These are phyloP conservation scores for Encephalitozoon intestinalis DNA, from an alignment of 371 early-diverging fungal species.

Conservation along the genomic window DNA sequence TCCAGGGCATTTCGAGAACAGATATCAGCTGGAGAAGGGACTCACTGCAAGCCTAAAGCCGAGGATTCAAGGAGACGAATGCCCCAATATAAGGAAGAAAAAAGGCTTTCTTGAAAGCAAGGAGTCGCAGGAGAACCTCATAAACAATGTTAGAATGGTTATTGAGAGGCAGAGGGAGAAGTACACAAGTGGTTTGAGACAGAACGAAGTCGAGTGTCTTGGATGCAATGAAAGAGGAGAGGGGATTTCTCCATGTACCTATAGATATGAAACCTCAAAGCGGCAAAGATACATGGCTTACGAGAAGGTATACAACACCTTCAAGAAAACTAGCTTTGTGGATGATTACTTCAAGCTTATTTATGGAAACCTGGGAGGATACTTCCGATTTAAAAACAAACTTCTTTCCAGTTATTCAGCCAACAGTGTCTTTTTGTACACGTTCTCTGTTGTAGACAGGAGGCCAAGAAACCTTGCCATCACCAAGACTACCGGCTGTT, in stretches of 20 bases:
- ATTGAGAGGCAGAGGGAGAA: neutral
- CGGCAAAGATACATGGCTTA: neutral
- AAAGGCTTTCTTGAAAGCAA: neutral
- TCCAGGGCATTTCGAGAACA: neutral
- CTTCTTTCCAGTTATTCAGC: slow-evolving; percentile 36
- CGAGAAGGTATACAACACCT: slow-evolving; percentile 2
- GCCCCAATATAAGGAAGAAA: neutral
- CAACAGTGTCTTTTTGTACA: slow-evolving; percentile 35
- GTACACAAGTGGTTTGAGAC: neutral
- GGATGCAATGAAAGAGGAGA: neutral
- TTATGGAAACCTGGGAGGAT: neutral
- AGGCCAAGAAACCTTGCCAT: slow-evolving; percentile 32
- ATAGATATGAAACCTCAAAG: neutral
- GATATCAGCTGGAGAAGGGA: neutral
- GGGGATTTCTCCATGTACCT: neutral
- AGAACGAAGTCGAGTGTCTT: neutral
- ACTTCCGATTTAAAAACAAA: slow-evolving; percentile 14
- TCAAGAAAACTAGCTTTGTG: neutral
- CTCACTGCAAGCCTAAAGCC: neutral
- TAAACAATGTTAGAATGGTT: neutral
- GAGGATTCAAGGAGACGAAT: neutral
- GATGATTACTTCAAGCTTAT: neutral
- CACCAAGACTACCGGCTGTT: slow-evolving; percentile 16
- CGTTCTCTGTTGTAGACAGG: slow-evolving; percentile 36
- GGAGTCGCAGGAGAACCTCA: neutral